Evolutionary conservation across 2,329 filamentous ascomycete species (phyloP).

Genomic region (Fusarium stilboides): DNA sequence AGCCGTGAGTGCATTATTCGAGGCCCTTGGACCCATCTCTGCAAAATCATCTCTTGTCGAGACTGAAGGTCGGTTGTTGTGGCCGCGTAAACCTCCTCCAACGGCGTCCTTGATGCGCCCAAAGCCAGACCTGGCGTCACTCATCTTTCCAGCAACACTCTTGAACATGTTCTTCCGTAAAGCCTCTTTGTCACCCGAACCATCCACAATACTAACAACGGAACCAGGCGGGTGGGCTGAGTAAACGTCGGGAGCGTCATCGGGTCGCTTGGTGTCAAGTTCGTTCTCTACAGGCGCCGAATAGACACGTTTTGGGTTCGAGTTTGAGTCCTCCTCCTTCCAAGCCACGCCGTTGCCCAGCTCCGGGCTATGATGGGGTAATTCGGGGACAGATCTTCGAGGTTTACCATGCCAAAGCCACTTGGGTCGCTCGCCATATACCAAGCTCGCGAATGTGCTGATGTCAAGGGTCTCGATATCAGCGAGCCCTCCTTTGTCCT

Average conservation of each 20-base stretch:
- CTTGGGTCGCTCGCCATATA: constrained; percentile 86
- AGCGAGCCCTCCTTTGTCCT: constrained; percentile 89
- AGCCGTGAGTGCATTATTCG: constrained; percentile 43
- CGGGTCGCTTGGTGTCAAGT: constrained; percentile 60
- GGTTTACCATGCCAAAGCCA: constrained; percentile 97
- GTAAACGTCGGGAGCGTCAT: constrained; percentile 63
- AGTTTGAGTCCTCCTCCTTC: constrained; percentile 63
- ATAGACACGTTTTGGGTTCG: constrained; percentile 65
- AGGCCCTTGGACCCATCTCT: constrained; percentile 51
- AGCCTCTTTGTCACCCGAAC: constrained; percentile 68
- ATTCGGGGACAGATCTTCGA: constrained; percentile 71
- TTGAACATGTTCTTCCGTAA: constrained; percentile 80
- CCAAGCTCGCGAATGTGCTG: constrained; percentile 83
- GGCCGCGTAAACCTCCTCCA: constrained; percentile 70
- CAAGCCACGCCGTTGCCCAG: constrained; percentile 66
- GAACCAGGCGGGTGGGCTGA: constrained; percentile 62
- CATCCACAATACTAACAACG: constrained; percentile 63
- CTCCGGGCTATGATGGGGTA: constrained; percentile 65
- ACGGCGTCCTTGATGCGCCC: constrained; percentile 90
- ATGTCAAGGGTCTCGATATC: constrained; percentile 95
- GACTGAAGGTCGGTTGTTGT: constrained; percentile 66
- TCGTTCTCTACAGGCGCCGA: constrained; percentile 69
- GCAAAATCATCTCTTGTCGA: constrained; percentile 66
- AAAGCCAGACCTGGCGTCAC: constrained; percentile 85
- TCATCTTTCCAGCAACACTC: constrained; percentile 83